Evolutionary conservation across 495 filamentous ascomycete species (phyloP).

Genomic region (Penicillium longicatenatum): DNA sequence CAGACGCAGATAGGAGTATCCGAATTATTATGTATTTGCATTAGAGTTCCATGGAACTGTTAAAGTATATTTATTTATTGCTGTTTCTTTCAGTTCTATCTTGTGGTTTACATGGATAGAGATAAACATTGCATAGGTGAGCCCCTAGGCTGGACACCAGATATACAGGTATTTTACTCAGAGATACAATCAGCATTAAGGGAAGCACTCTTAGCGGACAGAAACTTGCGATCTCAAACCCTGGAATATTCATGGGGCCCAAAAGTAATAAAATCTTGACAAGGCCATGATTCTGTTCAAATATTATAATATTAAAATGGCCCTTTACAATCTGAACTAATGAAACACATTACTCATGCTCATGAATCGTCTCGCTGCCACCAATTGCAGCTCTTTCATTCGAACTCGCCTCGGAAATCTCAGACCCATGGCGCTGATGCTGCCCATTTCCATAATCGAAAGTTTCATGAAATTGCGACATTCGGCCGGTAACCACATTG

Average conservation of each 20-base stretch:
- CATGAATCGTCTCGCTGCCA: constrained; percentile 16
- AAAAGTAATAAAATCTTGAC: too few species aligned
- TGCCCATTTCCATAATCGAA: constrained; percentile 3
- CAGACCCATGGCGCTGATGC: constrained; percentile 17
- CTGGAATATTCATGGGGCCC: too few species aligned
- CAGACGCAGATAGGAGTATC: constrained; percentile 2
- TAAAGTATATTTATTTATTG: neutral
- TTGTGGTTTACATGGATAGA: neutral
- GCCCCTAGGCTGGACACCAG: neutral
- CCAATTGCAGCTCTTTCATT: constrained; percentile 7
- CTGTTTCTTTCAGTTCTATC: neutral
- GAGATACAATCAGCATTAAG: too few species aligned
- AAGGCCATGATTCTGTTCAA: too few species aligned
- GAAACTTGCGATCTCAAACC: too few species aligned
- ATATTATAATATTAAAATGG: neutral
- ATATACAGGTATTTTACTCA: too few species aligned
- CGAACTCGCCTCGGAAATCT: constrained; percentile 14
- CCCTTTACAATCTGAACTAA: neutral
- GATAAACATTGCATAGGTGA: too few species aligned
- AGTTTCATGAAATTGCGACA: constrained; percentile 18
- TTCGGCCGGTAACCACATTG: constrained; percentile 13
- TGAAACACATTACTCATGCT: constrained; percentile 14
- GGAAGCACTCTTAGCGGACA: too few species aligned
- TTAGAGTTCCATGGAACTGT: neutral
- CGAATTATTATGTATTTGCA: neutral